A percentile compares a stretch with the other conserved stretches of the same genome.
Conservation (phyloP, 352 stramenopile species). For the Globisporangium barbulae region DNA sequence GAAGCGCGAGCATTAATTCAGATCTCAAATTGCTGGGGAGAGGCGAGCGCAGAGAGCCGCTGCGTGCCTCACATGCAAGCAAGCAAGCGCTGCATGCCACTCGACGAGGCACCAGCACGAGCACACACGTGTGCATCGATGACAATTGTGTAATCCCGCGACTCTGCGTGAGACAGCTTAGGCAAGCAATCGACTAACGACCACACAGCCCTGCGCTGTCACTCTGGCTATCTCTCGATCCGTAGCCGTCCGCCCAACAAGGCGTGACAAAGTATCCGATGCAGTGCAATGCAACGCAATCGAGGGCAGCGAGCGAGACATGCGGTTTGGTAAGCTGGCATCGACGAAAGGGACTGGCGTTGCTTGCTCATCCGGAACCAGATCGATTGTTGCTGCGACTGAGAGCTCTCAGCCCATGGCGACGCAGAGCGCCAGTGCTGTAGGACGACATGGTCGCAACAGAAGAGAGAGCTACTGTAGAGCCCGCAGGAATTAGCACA, state of each 20-base stretch:
- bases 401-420: neutral
- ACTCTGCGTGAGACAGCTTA: neutral
- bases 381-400: neutral
- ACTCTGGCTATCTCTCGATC: neutral
- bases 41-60: neutral
- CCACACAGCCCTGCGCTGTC: neutral
- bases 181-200: neutral
- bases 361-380: conserved; percentile 5
- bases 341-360: neutral
- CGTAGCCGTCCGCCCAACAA: neutral
- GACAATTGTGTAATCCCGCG: neutral
- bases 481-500: neutral
- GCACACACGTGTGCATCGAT: neutral
- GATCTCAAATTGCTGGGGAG: too few relatives aligned
- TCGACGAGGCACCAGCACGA: neutral
- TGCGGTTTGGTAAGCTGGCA: neutral
- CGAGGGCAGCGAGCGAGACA: neutral
- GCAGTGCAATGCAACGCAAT: neutral
- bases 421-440: neutral
- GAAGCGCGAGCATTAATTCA: too few relatives aligned
- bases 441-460: neutral
- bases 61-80: neutral
- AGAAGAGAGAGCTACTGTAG: neutral
- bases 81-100: neutral
- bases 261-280: neutral